These are phyloP conservation scores for Xerocomus minutiporus DNA, from an alignment of 1,284 basidiomycete species.

Conservation along the genomic window DNA sequence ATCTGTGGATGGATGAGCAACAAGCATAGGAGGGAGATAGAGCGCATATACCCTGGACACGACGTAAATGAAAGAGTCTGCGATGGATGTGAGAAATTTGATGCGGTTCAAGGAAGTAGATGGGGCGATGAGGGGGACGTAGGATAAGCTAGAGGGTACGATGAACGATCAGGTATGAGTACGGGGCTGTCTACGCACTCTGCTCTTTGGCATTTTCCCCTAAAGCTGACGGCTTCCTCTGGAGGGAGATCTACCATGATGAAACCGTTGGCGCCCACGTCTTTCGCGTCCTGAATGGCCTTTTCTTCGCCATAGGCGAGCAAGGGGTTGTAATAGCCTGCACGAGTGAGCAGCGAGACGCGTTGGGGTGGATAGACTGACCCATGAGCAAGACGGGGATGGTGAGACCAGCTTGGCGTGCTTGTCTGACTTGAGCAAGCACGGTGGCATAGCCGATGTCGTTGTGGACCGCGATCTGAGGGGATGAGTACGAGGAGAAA, in stretches of 20 bases:
- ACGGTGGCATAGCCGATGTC: constrained; percentile 74
- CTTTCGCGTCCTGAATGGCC: constrained; percentile 83
- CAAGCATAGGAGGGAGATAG: background rate
- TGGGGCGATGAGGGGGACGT: constrained; percentile 93
- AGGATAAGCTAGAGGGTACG: constrained; percentile 65
- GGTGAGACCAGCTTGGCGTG: constrained; percentile 77
- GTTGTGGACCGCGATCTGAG: constrained; percentile 77
- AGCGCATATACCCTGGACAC: constrained; percentile 41
- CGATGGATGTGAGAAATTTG: constrained; percentile 87
- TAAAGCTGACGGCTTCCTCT: constrained; percentile 90
- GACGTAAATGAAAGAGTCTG: constrained; percentile 97
- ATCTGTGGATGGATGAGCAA: constrained; percentile 53
- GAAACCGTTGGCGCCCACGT: constrained; percentile 94
- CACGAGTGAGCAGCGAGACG: background rate
- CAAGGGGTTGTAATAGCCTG: constrained; percentile 96
- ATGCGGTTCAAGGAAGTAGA: constrained; percentile 87
- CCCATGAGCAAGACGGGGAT: constrained; percentile 93
- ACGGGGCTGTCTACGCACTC: constrained; percentile 49
- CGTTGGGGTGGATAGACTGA: constrained; percentile 25
- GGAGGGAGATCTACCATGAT: constrained; percentile 98
- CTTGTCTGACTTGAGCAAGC: constrained; percentile 74
- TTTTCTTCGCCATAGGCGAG: constrained; percentile 94
- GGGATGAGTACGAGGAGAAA: constrained; percentile 1
- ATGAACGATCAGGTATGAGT: background rate
- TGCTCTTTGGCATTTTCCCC: constrained; percentile 77